Evolutionary conservation across 805 yeast genomes (phyloP), one percentile per base, ranked within the genome.

Genomic region (Ogataea pini): DNA sequence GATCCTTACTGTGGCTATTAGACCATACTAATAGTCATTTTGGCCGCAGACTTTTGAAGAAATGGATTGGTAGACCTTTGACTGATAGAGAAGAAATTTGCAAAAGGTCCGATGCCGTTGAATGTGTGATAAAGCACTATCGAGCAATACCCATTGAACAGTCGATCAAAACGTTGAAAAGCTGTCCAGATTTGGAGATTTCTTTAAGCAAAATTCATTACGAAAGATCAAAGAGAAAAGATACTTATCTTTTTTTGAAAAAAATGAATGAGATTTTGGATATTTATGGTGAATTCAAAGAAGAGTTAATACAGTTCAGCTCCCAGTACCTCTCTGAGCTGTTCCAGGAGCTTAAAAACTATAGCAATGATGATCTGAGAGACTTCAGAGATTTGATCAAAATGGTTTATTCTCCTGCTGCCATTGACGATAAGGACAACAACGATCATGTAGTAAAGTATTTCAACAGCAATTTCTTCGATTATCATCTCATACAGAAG

Each of bases 51-150:
- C 57, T 80, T 49, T 63, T 94, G 12, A 72, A 75, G 24, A 70
- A 77, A 32, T 94, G 99, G 99, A 68, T 91, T 0, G 72, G 81
- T 1, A 72, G 76, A 50, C 99, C 99, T 1, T 71, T 91, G 18
- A 66, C 79, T 0, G 73, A 81, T 36, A 69, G 72, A 25, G 72
- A 68, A 1, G 68, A 68, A 7, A 85, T 94, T 2, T 73, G 77
- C 47, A 72, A 73, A n/a, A 73, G 99, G 20, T 68, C 77, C 0
- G 78, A 77, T 34, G 89, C 96, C 0, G 75, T 84, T 4, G 75
- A 73, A 18, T 75, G 78, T 47, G 62, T 83, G 3, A 69, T 68
- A 1, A 62, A 63, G 4, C 65, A 69, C 14, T 72, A 72, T 49
- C 71, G 68, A 27, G 63, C 70, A 4, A 62, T 74, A 31, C 65